Conservation (phyloP, 2,329 filamentous ascomycete genomes). For the Aureobasidium sp. region DNA sequence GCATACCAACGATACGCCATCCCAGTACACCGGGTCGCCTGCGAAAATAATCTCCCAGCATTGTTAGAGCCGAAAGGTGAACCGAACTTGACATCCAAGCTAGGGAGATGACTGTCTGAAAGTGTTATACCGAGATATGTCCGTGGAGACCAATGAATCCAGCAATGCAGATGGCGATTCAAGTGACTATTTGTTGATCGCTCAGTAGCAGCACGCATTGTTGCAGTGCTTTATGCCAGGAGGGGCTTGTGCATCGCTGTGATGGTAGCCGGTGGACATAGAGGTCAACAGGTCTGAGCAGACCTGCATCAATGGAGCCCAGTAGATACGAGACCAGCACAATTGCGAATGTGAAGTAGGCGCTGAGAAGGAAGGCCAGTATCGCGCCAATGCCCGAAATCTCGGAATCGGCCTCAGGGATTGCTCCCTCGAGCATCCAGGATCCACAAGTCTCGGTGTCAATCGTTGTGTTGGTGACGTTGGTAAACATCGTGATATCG, state of each 20-base stretch:
- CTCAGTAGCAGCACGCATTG: constrained; percentile 20
- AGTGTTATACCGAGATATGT: constrained; percentile 22
- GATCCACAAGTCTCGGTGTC: background rate
- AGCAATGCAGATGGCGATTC: constrained; percentile 22
- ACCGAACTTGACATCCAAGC: constrained; percentile 25
- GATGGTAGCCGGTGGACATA: background rate
- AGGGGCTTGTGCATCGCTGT: background rate
- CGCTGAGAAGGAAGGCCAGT: constrained; percentile 19
- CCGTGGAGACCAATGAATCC: constrained; percentile 18
- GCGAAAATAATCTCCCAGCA: constrained; percentile 18
- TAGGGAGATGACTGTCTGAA: constrained; percentile 23
- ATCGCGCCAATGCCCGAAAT: constrained; percentile 21
- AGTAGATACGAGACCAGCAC: constrained; percentile 17
- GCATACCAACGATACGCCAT: constrained; percentile 21
- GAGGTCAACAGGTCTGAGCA: background rate
- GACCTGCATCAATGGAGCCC: background rate
- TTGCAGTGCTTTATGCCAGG: constrained; percentile 5
- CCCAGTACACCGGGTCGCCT: constrained; percentile 13
- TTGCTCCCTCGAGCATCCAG: constrained; percentile 3
- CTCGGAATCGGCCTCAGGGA: constrained; percentile 17
- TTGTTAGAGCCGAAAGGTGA: constrained; percentile 21
- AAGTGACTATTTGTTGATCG: constrained; percentile 26
- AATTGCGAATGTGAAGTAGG: constrained; percentile 18
- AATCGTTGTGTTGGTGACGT: background rate
- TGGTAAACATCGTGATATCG: background rate